Evolutionary conservation across 805 yeast species (phyloP), one percentile per base, ranked within the genome.

Genomic region (Candida nitratophila): DNA sequence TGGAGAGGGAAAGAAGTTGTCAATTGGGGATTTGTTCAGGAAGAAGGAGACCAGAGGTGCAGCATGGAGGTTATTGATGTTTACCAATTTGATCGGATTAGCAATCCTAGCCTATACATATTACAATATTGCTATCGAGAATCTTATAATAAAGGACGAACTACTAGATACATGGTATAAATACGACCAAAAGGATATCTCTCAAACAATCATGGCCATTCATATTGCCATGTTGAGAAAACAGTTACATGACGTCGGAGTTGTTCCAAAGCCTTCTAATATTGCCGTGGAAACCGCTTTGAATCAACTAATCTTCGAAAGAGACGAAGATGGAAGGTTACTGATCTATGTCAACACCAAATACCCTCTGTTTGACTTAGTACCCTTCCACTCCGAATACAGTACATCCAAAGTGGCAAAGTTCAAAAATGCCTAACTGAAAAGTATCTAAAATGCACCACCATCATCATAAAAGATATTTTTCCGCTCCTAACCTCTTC

Each of bases 121-220:
- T n/a, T 32, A 20, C 20, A 20, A 33, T 42, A 42, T 34, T 5
- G 24, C 3, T 8, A 12, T 34, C 12, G 21, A 46, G 14, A 40
- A 35, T 17, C 37, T 36, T 3, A 26, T 44, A 2, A 19, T 38
- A 26, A 43, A 50, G 32, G 36, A 35, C 19, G 44, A 51, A 32
- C 24, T 48, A n/a, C 11, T 42, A 12, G 33, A 43, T 11, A 17
- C 44, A 2, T 44, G 49, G 46, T 46, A 42, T 14, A 31, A 29
- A n/a, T 43, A 49, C n/a, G 51, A 52, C 16, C 52, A 49, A 24
- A 47, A 44, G 27, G 55, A 53, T 34, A 50, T 52, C 8, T 50
- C 57, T 11, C 54, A 50, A 22, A 45, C 56, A 0, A 46, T 52
- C 1, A 53, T 53, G 57, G 56, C 56, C 7, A 44, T 53, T 9